A percentile compares a stretch with the other conserved stretches of the same genome.
phyloP scores from a whole-genome alignment of 2,329 filamentous ascomycete genomes.

The Cladophialophora immunda region DNA sequence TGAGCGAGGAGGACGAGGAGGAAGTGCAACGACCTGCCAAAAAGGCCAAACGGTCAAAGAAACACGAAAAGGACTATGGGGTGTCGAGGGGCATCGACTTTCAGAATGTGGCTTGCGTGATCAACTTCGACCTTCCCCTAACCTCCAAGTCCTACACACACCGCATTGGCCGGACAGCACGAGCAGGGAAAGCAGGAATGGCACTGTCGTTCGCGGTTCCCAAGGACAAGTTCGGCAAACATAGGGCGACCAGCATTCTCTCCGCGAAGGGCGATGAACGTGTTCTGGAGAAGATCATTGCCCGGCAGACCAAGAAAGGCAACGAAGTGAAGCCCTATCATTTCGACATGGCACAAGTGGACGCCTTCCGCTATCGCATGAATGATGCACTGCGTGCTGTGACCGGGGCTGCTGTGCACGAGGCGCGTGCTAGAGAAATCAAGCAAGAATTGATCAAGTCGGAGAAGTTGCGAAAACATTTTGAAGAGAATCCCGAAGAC shows the following conservation, averaged over 20 bases:
- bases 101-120: constrained; percentile 89
- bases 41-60: constrained; percentile 73
- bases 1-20: constrained; percentile 50
- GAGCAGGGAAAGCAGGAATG: constrained; percentile 91
- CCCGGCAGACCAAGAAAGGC: constrained; percentile 78
- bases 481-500: constrained; percentile 95
- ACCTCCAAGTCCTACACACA: constrained; percentile 95
- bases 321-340: constrained; percentile 88
- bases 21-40: constrained; percentile 55
- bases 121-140: constrained; percentile 95
- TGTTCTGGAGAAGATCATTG: constrained; percentile 79
- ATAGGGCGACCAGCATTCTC: constrained; percentile 82
- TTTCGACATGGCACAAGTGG: constrained; percentile 93
- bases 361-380: constrained; percentile 94
- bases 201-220: constrained; percentile 95
- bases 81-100: constrained; percentile 98
- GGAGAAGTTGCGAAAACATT: constrained; percentile 93
- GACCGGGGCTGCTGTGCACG: constrained; percentile 86
- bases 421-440: constrained; percentile 87
- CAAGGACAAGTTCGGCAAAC: constrained; percentile 81
- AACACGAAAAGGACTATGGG: constrained; percentile 85
- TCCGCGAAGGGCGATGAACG: constrained; percentile 84
- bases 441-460: constrained; percentile 89
- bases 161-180: constrained; percentile 90
- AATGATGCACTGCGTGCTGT: constrained; percentile 90